Conservation (phyloP, 345 rosid species). For the Xanthoceras sorbifolium region DNA sequence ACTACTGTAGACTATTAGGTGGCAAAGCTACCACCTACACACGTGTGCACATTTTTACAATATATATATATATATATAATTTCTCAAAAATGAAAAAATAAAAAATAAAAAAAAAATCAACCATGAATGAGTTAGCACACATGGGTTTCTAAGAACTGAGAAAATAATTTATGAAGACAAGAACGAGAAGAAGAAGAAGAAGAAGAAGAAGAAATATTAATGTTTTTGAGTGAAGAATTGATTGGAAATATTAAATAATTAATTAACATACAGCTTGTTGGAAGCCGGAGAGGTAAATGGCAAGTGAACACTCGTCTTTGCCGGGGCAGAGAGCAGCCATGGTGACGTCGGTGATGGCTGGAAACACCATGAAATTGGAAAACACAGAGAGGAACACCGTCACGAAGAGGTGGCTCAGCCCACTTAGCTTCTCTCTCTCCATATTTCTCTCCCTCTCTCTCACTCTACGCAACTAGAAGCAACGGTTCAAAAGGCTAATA, state of each 20-base stretch:
- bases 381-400: constrained; percentile 58
- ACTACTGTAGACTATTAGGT: too few species aligned
- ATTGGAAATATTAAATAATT: too few species aligned
- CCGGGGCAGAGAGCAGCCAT: constrained; percentile 78
- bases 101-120: too few species aligned
- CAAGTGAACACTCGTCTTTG: constrained; percentile 71
- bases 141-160: too few species aligned
- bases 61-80: too few species aligned
- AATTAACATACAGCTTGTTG: constrained; percentile 77
- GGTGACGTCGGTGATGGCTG: constrained; percentile 78
- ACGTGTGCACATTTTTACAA: too few species aligned
- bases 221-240: too few species aligned
- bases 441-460: constrained; percentile 1
- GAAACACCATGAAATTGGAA: constrained; percentile 42
- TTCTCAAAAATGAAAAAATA: too few species aligned
- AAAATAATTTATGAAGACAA: background rate
- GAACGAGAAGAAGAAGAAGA: background rate
- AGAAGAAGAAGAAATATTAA: too few species aligned
- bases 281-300: constrained; percentile 79
- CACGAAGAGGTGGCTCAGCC: constrained; percentile 54
- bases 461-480: background rate
- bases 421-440: constrained; percentile 30
- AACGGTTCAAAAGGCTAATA: background rate
- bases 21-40: too few species aligned
- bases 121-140: too few species aligned